phyloP scores from a whole-genome alignment of 768 basidiomycete species.

The Lactarius quietus region DNA sequence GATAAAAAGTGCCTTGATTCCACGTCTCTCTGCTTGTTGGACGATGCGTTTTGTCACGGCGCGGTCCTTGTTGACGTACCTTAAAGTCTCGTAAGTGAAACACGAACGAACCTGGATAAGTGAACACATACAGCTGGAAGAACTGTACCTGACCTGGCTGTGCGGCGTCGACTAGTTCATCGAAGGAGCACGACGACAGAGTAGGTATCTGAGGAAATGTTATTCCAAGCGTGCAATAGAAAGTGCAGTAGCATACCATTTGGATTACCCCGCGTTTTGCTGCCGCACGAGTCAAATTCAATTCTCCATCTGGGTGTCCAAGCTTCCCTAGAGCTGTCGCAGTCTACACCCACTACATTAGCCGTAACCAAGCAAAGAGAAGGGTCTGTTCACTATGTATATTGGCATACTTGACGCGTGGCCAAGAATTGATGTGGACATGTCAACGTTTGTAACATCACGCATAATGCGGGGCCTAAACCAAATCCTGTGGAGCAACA shows the following conservation, averaged over 20 bases:
- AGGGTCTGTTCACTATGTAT: slow-evolving; percentile 56
- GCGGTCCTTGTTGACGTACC: slow-evolving; percentile 91
- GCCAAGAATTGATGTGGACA: slow-evolving; percentile 78
- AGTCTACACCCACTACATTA: slow-evolving; percentile 39
- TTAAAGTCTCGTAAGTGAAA: slow-evolving; percentile 30
- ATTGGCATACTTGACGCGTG: slow-evolving; percentile 71
- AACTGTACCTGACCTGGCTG: slow-evolving; percentile 77
- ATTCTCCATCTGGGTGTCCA: slow-evolving; percentile 93
- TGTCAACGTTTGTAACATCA: slow-evolving; percentile 84
- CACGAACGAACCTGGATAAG: background rate
- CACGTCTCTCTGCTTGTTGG: slow-evolving; percentile 84
- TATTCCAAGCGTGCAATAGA: background rate
- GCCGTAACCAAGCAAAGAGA: background rate
- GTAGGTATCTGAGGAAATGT: slow-evolving; percentile 73
- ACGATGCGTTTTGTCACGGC: slow-evolving; percentile 82
- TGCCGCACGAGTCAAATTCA: slow-evolving; percentile 85
- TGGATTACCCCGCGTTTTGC: slow-evolving; percentile 74
- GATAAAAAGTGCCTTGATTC: slow-evolving; percentile 92
- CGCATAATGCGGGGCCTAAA: slow-evolving; percentile 47
- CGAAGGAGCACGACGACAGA: slow-evolving; percentile 91
- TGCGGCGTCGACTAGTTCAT: slow-evolving; percentile 89
- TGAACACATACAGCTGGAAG: slow-evolving; percentile 64
- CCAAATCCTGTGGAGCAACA: slow-evolving; percentile 30
- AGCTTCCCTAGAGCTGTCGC: slow-evolving; percentile 91
- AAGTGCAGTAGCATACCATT: slow-evolving; percentile 44